phyloP scores from a whole-genome alignment of 2,329 filamentous ascomycete species.

The Macroventuria anomochaeta region DNA sequence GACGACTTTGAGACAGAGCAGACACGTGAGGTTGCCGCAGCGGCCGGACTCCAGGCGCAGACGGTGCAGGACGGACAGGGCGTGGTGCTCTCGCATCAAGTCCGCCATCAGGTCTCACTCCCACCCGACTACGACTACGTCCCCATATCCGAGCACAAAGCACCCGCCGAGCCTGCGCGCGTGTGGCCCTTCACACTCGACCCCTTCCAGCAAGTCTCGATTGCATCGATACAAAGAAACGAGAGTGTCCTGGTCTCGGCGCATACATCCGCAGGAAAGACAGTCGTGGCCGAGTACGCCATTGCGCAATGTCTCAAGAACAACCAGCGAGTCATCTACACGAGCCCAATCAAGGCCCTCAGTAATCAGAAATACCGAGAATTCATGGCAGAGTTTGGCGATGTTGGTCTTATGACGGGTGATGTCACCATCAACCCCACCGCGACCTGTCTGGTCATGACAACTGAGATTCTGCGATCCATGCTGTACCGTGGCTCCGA shows the following conservation, averaged over 20 bases:
- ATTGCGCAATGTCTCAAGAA: slow-evolving; percentile 96
- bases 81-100: slow-evolving; percentile 92
- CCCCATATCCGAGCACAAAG: slow-evolving; percentile 91
- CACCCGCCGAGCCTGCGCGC: slow-evolving; percentile 84
- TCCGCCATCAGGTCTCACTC: slow-evolving; percentile 95
- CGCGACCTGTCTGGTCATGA: slow-evolving; percentile 98
- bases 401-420: slow-evolving; percentile 97
- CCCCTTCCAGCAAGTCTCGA: slow-evolving; percentile 94
- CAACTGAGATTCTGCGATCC: slow-evolving; percentile 96
- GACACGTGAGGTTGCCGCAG: slow-evolving; percentile 85
- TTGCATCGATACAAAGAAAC: slow-evolving; percentile 92
- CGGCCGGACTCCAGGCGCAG: slow-evolving; percentile 69
- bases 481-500: slow-evolving; percentile 98
- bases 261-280: slow-evolving; percentile 97
- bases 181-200: slow-evolving; percentile 90
- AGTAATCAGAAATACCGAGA: slow-evolving; percentile 99
- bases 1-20: slow-evolving; percentile 95
- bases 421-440: slow-evolving; percentile 99
- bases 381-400: slow-evolving; percentile 92
- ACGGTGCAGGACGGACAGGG: slow-evolving; percentile 70
- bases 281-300: slow-evolving; percentile 96
- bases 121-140: slow-evolving; percentile 94
- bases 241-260: slow-evolving; percentile 97
- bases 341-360: slow-evolving; percentile 96
- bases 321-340: slow-evolving; percentile 98